Conservation (phyloP, 495 filamentous ascomycete genomes). For the Talaromyces nanjingensis region DNA sequence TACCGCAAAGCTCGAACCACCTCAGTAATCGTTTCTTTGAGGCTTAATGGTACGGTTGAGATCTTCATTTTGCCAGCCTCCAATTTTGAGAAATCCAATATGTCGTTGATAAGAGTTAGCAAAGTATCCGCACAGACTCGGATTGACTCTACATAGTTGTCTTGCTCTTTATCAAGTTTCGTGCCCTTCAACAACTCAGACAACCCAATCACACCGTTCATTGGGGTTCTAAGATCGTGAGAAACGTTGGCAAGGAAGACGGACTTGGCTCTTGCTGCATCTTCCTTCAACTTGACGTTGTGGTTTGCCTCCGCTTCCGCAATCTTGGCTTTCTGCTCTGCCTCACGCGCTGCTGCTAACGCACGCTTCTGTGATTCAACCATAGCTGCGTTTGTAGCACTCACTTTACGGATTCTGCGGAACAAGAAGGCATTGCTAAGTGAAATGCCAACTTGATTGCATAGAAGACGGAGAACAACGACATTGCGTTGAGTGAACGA, state of each 20-base stretch:
- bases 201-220: conserved; percentile 87
- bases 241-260: conserved; percentile 93
- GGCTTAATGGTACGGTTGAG: conserved; percentile 75
- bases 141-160: conserved; percentile 88
- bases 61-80: conserved; percentile 96
- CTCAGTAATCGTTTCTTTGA: conserved; percentile 79
- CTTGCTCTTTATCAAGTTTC: conserved; percentile 68
- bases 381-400: conserved; percentile 78
- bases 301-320: conserved; percentile 79
- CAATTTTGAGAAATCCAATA: conserved; percentile 87
- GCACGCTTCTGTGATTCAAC: conserved; percentile 79
- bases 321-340: conserved; percentile 74
- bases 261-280: conserved; percentile 83
- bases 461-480: conserved; percentile 75
- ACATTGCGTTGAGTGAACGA: conserved; percentile 85
- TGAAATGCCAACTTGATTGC: conserved; percentile 85
- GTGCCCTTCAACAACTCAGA: conserved; percentile 80
- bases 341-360: conserved; percentile 68
- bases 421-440: conserved; percentile 81
- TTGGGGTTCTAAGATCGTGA: conserved; percentile 76
- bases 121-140: conserved; percentile 83
- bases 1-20: conserved; percentile 81
- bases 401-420: conserved; percentile 72
- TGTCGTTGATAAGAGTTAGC: conserved; percentile 91
- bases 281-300: conserved; percentile 83